Base-by-base conservation (phyloP, 805 yeast genomes). In the Starmerella potacharoeniae region DNA sequence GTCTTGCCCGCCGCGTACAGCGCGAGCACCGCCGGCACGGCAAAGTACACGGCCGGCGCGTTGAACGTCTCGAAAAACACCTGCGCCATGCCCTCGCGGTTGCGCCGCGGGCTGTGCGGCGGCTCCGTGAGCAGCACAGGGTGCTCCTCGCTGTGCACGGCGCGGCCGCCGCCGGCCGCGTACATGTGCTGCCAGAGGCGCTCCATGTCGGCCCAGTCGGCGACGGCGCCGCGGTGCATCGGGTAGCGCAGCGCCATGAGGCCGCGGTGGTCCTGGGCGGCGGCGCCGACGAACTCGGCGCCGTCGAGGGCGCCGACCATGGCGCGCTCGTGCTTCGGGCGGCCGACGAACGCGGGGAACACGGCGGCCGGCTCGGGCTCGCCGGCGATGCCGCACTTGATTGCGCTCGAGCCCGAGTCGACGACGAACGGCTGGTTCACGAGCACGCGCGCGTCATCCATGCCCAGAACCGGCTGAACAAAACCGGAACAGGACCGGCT, bases 321-420 rank as follows among this genome's bases (percentile, higher is more conserved):
- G 51, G 86, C 78, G 64, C 86, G 82, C 39, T 81, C 77, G 66
- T 90, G 91, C 66, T 88, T 90, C 10, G 95, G 91, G 55, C 83
- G 72, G 5, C 97, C 97, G 3, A 87, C 76, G 33, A 83, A 69
- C 28, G 87, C 71, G 2, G 89, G 81, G 33, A 81, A 79, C 61
- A 75, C 75, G 46, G 78, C 68, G 62, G 80, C 77, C 3, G 97
- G 97, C 60, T 74, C 77, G 50, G 87, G 93, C 61, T 86, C 95
- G 28, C 97, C 96, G 0, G 96, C 95, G 68, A 90, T 86, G 0
- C 97, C 97, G 1, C 95, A 86, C 66, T 88, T 85, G 53, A 90
- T 73, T 40, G 77, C 76, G 1, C 95, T 95, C 3, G 95, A 83
- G 7, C 97, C 79, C 69, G 82, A 83, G 66, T 84, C 91, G n/a